These are phyloP conservation scores for Coleophoma crateriformis DNA, from an alignment of 2,329 filamentous ascomycete species.

Conservation along the genomic window DNA sequence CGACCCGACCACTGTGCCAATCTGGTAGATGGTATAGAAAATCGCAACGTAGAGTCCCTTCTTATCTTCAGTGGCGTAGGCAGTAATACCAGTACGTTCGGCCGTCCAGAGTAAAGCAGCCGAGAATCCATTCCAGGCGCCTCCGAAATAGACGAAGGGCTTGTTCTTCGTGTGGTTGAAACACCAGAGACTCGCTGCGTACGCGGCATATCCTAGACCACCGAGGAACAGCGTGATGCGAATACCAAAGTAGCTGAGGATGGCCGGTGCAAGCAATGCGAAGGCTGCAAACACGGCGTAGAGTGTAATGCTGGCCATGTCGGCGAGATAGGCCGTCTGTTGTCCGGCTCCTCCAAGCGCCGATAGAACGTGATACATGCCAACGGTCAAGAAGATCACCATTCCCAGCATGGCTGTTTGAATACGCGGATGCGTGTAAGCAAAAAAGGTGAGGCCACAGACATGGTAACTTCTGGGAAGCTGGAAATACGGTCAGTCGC, in stretches of 20 bases:
- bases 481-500: neutral
- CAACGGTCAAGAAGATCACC: neutral
- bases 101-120: conserved; percentile 76
- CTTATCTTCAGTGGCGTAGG: conserved; percentile 71
- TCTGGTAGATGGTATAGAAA: conserved; percentile 94
- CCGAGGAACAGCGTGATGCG: conserved; percentile 62
- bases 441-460: neutral
- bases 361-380: conserved; percentile 60
- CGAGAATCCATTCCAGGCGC: conserved; percentile 70
- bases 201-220: conserved; percentile 69
- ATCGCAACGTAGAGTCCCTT: conserved; percentile 85
- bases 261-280: conserved; percentile 65
- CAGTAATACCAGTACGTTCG: conserved; percentile 82
- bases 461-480: neutral
- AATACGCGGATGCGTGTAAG: neutral
- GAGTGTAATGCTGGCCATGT: conserved; percentile 46
- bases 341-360: conserved; percentile 59
- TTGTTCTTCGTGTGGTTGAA: conserved; percentile 10
- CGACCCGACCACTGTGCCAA: conserved; percentile 80
- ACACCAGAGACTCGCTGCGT: conserved; percentile 59
- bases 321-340: conserved; percentile 32
- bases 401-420: neutral
- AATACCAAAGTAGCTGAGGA: conserved; percentile 70
- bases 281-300: conserved; percentile 46
- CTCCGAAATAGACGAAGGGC: conserved; percentile 69